Conservation (phyloP, 345 rosid species). For the Lenwebbia sp. region DNA sequence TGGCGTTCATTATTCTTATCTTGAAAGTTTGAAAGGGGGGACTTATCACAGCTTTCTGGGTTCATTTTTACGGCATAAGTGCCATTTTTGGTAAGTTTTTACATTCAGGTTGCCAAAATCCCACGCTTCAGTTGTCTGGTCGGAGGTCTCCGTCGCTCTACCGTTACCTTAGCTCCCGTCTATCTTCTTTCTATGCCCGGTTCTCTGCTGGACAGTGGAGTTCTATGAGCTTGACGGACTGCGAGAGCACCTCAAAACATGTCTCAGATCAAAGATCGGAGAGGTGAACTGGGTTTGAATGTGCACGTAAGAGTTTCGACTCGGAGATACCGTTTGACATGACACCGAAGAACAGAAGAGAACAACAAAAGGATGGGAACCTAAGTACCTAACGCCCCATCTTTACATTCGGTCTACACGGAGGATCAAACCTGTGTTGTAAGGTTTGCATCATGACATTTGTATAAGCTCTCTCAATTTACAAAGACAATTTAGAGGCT, state of each 20-base stretch:
- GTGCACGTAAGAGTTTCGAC: neutral
- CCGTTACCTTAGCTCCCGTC: neutral
- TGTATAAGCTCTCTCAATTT: neutral
- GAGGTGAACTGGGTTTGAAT: neutral
- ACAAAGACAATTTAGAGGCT: slow-evolving; percentile 21
- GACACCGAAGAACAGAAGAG: neutral
- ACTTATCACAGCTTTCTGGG: neutral
- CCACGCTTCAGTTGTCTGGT: neutral
- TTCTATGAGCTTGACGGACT: neutral
- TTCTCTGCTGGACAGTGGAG: neutral
- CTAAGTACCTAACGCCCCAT: neutral
- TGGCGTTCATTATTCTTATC: neutral
- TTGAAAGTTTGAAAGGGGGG: neutral
- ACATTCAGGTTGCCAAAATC: neutral
- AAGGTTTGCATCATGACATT: neutral
- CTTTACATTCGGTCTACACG: neutral
- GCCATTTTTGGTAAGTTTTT: neutral
- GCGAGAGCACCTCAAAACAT: neutral
- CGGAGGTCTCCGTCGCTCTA: neutral
- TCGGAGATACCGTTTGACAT: neutral
- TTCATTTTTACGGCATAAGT: neutral
- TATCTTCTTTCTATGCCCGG: neutral
- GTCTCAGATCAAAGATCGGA: neutral
- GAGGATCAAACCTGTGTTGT: neutral
- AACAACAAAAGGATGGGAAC: neutral